Conservation (phyloP, 768 basidiomycete species). For the Psilocybe subaeruginosa region DNA sequence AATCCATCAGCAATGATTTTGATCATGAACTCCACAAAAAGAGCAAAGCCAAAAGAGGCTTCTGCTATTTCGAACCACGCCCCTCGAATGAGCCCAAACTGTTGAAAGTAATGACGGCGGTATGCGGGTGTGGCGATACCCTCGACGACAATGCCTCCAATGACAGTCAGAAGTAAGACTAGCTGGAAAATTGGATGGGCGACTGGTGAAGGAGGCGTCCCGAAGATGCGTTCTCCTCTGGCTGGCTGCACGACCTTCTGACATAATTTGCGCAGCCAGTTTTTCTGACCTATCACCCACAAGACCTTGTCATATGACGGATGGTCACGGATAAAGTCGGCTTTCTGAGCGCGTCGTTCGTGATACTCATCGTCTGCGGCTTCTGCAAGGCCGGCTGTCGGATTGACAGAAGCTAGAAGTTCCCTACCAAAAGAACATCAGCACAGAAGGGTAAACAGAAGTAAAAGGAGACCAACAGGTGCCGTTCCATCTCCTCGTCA, state of each 20-base stretch:
- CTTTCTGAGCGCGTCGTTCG: constrained; percentile 75
- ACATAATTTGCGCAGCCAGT: constrained; percentile 69
- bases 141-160: constrained; percentile 83
- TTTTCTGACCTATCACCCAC: constrained; percentile 87
- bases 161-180: constrained; percentile 71
- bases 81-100: constrained; percentile 60
- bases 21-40: constrained; percentile 84
- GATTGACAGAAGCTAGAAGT: constrained; percentile 64
- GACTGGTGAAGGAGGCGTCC: constrained; percentile 65
- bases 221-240: constrained; percentile 86
- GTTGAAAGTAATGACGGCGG: constrained; percentile 68
- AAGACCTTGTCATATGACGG: constrained; percentile 90
- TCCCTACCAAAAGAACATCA: constrained; percentile 49
- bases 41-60: constrained; percentile 64
- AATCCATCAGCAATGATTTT: constrained; percentile 94
- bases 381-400: constrained; percentile 49
- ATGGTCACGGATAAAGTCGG: constrained; percentile 87
- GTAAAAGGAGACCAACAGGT: constrained; percentile 55
- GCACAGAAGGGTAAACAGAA: constrained; percentile 4
- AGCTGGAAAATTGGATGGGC: constrained; percentile 77
- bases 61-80: constrained; percentile 93
- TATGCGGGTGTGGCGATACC: constrained; percentile 84
- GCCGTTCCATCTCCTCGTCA: constrained; percentile 72
- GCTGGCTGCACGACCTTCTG: constrained; percentile 85
- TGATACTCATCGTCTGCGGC: constrained; percentile 63